Base-by-base conservation (phyloP, 2,329 filamentous ascomycete species). In the Bipolaris bicolor region DNA sequence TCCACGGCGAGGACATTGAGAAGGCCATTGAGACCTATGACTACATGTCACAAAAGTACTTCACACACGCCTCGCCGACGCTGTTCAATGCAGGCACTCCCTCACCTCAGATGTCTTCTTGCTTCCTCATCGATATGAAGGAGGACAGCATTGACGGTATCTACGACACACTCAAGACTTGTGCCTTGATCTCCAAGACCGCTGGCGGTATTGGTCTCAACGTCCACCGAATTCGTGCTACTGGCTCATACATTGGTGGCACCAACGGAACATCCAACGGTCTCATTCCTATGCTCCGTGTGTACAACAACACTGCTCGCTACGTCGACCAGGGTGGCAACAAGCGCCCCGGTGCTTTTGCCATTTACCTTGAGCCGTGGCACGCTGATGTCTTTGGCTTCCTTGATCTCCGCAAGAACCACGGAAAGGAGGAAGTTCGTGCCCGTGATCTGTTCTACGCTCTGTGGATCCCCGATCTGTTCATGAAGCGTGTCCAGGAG, bases 151-250 rank as follows among this genome's bases (percentile, higher is more conserved):
- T 99, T 74, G 95, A 99, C 67, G 95, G 95, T 68, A 99, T 99
- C 77, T 99, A 99, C 74, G 95, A 99, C 76, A 99, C 95, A 16
- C 86, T 99, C 69, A 99, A 99, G 88, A 98, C 92, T 1, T 99
- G 95, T 80, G 95, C 95, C 67, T 94, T 99, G 92, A 99, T 99
- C 80, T 99, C 95, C 75, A 99, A 99, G 87, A 98, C 95, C 81
- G 95, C 95, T 68, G 95, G 95, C 78, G 95, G 95, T 77, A 98
- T 99, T 77, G 95, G 95, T 71, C 84, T 99, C 64, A 98, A 99
- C 74, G 89, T 94, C 49, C 95, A 99, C 82, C 90, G 93, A 72
- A 99, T 99, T 72, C 92, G 95, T 78, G 91, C 95, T 61, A 99
- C 95, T 52, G 94, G 95, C 62, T 97, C 95, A 26, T 99, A 99